phyloP scores from a whole-genome alignment of 352 stramenopile species.

The Thalassiosira delicatula region DNA sequence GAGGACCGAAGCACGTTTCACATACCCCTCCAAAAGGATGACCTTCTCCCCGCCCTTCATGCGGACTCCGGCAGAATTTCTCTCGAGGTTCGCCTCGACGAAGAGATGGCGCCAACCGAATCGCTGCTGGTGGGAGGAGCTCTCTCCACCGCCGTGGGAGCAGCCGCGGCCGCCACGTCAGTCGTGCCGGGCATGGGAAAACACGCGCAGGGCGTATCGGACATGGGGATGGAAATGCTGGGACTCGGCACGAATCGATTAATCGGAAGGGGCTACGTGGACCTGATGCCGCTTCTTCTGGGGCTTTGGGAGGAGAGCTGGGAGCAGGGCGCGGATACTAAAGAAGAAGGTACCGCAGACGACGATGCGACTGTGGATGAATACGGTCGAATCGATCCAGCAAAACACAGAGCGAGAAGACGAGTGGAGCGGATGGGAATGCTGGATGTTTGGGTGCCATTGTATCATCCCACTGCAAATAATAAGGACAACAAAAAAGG shows the following conservation, averaged over 20 bases:
- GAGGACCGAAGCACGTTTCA: constrained; percentile 50
- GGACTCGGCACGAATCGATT: constrained; percentile 62
- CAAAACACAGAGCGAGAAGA: constrained; percentile 15
- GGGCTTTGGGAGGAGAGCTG: constrained; percentile 62
- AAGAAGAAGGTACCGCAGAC: constrained; percentile 8
- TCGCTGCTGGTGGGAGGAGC: constrained; percentile 59
- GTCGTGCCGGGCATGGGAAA: constrained; percentile 38
- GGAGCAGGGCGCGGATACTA: not conserved
- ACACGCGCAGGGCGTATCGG: not conserved
- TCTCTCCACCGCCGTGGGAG: constrained; percentile 24
- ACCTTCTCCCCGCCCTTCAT: constrained; percentile 42
- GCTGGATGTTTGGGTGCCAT: constrained; percentile 61
- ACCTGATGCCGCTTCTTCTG: constrained; percentile 62
- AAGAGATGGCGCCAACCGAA: constrained; percentile 71
- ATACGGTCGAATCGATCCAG: constrained; percentile 25
- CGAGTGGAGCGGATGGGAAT: constrained; percentile 44
- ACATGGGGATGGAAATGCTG: constrained; percentile 33
- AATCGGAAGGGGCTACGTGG: constrained; percentile 67
- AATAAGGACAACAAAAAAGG: constrained; percentile 15
- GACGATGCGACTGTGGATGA: constrained; percentile 34
- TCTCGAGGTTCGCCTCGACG: constrained; percentile 70
- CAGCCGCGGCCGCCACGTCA: constrained; percentile 8
- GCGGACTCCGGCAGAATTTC: too few species aligned
- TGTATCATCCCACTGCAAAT: constrained; percentile 43
- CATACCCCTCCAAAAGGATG: constrained; percentile 72